phyloP scores from a whole-genome alignment of 1,284 basidiomycete genomes.

The Butyriboletus appendiculatus region DNA sequence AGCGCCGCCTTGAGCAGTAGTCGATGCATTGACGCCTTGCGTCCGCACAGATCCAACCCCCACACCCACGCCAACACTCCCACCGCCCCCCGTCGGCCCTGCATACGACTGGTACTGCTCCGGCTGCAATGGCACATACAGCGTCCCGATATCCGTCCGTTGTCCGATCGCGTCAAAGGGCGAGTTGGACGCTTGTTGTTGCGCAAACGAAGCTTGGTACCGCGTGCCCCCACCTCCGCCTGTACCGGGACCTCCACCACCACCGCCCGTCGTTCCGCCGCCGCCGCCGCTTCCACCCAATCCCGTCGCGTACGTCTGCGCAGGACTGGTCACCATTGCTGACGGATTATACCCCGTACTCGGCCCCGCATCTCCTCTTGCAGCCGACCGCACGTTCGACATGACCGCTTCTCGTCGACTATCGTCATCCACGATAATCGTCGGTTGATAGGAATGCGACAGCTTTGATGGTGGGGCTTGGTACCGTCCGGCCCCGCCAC shows the following conservation, averaged over 20 bases:
- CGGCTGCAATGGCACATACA: conserved; percentile 79
- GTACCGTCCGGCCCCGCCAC: conserved; percentile 23
- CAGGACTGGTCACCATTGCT: conserved; percentile 67
- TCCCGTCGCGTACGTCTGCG: conserved; percentile 61
- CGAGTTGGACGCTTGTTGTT: conserved; percentile 42
- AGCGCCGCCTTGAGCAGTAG: conserved; percentile 17
- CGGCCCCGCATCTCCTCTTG: conserved; percentile 47
- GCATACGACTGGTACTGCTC: conserved; percentile 68
- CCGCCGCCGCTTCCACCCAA: conserved; percentile 1
- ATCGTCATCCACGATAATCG: conserved; percentile 62
- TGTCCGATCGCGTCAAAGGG: conserved; percentile 63
- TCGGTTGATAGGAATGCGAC: conserved; percentile 60
- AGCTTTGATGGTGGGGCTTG: conserved; percentile 64
- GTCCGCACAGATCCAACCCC: conserved; percentile 32
- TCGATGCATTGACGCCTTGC: conserved; percentile 40
- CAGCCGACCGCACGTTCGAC: conserved; percentile 73
- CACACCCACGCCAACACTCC: conserved; percentile 32
- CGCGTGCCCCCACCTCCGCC: conserved; percentile 31
- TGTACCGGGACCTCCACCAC: background rate
- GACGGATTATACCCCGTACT: conserved; percentile 46
- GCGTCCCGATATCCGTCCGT: conserved; percentile 61
- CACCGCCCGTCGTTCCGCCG: background rate
- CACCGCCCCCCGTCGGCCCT: conserved; percentile 36
- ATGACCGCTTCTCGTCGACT: conserved; percentile 69
- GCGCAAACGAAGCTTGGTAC: conserved; percentile 53